phyloP scores from a whole-genome alignment of 2,329 filamentous ascomycete genomes.

The Waltergamsia citrina region DNA sequence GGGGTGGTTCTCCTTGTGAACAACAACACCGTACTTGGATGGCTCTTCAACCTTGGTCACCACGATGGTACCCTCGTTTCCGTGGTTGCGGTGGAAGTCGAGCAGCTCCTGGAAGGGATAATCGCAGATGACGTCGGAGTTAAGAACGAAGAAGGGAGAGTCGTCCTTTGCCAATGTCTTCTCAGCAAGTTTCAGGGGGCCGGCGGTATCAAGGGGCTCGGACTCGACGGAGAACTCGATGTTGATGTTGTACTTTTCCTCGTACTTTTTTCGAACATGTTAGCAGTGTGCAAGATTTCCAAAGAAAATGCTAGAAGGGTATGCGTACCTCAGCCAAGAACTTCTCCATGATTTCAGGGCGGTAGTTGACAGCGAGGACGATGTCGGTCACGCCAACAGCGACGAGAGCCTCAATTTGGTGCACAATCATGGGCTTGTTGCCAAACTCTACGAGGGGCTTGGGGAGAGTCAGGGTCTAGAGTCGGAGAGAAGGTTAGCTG shows the following conservation, averaged over 20 bases:
- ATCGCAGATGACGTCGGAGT: slow-evolving; percentile 97
- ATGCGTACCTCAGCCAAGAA: slow-evolving; percentile 70
- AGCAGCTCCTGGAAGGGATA: slow-evolving; percentile 89
- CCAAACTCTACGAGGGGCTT: slow-evolving; percentile 97
- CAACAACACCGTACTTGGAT: slow-evolving; percentile 96
- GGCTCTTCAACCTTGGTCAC: slow-evolving; percentile 99
- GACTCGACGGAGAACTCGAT: slow-evolving; percentile 97
- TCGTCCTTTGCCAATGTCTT: slow-evolving; percentile 88
- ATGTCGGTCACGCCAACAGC: slow-evolving; percentile 94
- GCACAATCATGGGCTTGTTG: slow-evolving; percentile 98
- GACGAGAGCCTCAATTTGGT: slow-evolving; percentile 93
- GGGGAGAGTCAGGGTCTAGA: slow-evolving; percentile 85
- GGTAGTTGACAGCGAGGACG: slow-evolving; percentile 96
- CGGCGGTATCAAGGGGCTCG: slow-evolving; percentile 90
- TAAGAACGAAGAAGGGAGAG: slow-evolving; percentile 93
- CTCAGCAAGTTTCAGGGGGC: slow-evolving; percentile 91
- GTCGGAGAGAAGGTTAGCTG: background rate
- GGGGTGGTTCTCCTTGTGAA: slow-evolving; percentile 88
- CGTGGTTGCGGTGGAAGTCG: slow-evolving; percentile 86
- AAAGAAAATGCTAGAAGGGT: background rate
- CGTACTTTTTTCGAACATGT: slow-evolving; percentile 60
- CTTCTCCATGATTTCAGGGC: slow-evolving; percentile 94
- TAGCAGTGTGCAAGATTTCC: background rate
- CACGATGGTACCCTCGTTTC: slow-evolving; percentile 92
- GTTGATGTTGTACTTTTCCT: slow-evolving; percentile 83